A percentile compares a stretch with the other conserved stretches of the same genome.
phyloP scores from a whole-genome alignment of 2,329 filamentous ascomycete genomes.

The Dactylellina haptotyla region DNA sequence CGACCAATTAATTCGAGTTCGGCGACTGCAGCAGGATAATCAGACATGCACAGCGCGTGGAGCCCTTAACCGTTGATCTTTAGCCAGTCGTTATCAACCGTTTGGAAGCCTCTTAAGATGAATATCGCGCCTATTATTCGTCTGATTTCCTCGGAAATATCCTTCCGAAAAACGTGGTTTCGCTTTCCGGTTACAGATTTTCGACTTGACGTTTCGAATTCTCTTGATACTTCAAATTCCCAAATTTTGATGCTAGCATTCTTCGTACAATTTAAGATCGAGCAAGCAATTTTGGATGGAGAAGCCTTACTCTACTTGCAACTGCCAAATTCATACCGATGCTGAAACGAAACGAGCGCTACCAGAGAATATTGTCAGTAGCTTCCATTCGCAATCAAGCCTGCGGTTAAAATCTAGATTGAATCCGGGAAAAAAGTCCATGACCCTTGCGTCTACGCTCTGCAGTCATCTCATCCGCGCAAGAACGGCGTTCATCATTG shows the following conservation, averaged over 20 bases:
- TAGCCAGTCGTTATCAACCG: constrained; percentile 23
- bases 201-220: neutral
- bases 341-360: constrained; percentile 49
- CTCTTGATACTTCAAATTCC: constrained; percentile 6
- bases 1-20: constrained; percentile 8
- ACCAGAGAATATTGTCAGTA: constrained; percentile 19
- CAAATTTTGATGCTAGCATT: neutral
- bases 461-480: constrained; percentile 39
- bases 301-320: constrained; percentile 9
- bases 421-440: constrained; percentile 34
- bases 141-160: constrained; percentile 29
- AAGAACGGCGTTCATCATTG: constrained; percentile 36
- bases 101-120: neutral
- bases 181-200: constrained; percentile 6
- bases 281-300: constrained; percentile 29
- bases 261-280: constrained; percentile 15
- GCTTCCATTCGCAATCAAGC: constrained; percentile 22
- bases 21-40: constrained; percentile 39
- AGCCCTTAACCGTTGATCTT: constrained; percentile 4
- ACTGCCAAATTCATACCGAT: constrained; percentile 37
- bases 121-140: constrained; percentile 18
- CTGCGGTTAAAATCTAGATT: constrained; percentile 30
- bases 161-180: constrained; percentile 9
- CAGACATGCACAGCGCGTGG: constrained; percentile 17
- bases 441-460: constrained; percentile 42